Percentiles rank a stretch among this genome's conserved stretches.
Conservation (phyloP, 768 basidiomycete species). For the Boletus barrowsii region DNA sequence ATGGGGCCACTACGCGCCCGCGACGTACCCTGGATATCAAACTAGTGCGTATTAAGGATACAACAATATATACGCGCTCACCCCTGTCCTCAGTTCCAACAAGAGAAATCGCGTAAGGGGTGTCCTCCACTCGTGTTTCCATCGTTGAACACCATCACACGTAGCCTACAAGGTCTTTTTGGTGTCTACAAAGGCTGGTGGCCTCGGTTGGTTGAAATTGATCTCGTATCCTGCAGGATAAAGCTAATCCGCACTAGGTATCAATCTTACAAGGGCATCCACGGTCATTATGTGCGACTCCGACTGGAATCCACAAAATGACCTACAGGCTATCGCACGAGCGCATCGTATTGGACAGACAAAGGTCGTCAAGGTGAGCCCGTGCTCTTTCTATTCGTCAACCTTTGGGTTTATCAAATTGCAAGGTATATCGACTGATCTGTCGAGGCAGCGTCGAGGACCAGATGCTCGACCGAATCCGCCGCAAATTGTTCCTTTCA, state of each 20-base stretch:
- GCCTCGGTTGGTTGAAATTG: constrained; percentile 45
- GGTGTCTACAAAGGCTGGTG: constrained; percentile 69
- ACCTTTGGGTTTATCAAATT: background rate
- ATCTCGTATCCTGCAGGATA: background rate
- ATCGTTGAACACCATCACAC: constrained; percentile 1
- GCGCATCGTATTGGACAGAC: constrained; percentile 82
- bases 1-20: constrained; percentile 52
- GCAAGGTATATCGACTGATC: constrained; percentile 66
- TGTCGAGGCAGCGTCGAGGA: constrained; percentile 72
- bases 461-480: constrained; percentile 69
- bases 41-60: constrained; percentile 36
- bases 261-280: constrained; percentile 80
- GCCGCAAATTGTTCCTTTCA: constrained; percentile 67
- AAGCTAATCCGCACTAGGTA: constrained; percentile 43
- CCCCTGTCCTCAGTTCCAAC: constrained; percentile 45
- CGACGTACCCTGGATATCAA: constrained; percentile 57
- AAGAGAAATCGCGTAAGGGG: constrained; percentile 50
- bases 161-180: constrained; percentile 65
- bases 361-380: constrained; percentile 57
- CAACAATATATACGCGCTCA: background rate
- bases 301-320: constrained; percentile 72
- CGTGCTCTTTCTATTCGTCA: background rate
- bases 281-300: constrained; percentile 79
- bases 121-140: background rate
- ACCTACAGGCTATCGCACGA: constrained; percentile 81